These are phyloP conservation scores for Sporothrix brasiliensis DNA, from an alignment of 2,329 filamentous ascomycete species.

Conservation along the genomic window DNA sequence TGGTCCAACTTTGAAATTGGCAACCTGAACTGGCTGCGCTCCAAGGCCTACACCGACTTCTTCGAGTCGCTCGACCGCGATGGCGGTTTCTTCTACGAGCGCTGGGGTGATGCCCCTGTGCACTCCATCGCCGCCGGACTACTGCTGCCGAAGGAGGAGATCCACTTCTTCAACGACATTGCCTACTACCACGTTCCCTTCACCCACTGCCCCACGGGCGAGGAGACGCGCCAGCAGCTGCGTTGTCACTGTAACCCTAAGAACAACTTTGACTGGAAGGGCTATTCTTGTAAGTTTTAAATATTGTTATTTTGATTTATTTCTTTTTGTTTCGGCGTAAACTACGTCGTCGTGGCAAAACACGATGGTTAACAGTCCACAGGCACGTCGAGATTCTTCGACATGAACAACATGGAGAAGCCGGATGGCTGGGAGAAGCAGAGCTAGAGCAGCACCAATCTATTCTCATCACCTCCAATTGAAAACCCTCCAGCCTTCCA, in stretches of 20 bases:
- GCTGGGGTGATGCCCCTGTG: constrained; percentile 86
- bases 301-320: neutral
- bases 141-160: constrained; percentile 86
- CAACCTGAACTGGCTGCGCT: constrained; percentile 89
- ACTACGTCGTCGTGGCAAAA: too few relatives aligned
- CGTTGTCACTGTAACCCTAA: constrained; percentile 94
- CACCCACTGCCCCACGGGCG: constrained; percentile 92
- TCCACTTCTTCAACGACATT: constrained; percentile 99
- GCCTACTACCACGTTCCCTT: constrained; percentile 98
- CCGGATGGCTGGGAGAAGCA: constrained; percentile 83
- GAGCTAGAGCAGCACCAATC: constrained; percentile 46
- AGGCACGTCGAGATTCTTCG: constrained; percentile 86
- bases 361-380: neutral
- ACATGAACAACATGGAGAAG: constrained; percentile 77
- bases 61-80: constrained; percentile 86
- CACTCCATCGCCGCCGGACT: constrained; percentile 94
- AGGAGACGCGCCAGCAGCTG: constrained; percentile 78
- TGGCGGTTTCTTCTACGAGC: constrained; percentile 97
- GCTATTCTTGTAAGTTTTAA: constrained; percentile 81
- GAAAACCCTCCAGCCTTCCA: neutral
- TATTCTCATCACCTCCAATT: neutral
- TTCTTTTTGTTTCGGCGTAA: neutral
- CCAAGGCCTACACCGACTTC: constrained; percentile 84
- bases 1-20: constrained; percentile 99
- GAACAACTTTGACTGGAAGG: constrained; percentile 99